phyloP scores from a whole-genome alignment of 2,329 filamentous ascomycete species.

The Sporothrix protearum region DNA sequence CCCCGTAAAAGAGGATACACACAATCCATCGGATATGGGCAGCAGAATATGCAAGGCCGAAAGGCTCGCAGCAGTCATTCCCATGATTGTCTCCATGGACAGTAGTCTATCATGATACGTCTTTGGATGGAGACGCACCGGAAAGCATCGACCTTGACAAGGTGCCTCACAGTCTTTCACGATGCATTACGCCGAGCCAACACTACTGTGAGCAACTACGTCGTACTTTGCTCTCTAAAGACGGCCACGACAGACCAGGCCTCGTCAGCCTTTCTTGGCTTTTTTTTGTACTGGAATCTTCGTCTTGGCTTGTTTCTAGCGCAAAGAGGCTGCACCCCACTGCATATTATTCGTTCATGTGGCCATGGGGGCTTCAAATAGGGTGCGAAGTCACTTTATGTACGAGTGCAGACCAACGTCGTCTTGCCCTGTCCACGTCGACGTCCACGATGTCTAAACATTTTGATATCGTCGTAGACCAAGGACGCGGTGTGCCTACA shows the following conservation, averaged over 20 bases:
- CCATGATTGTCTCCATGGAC: background rate
- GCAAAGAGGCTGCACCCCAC: background rate
- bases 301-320: background rate
- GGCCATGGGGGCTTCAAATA: background rate
- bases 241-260: background rate
- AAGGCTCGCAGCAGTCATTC: background rate
- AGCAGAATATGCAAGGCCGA: background rate
- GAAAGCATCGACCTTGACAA: background rate
- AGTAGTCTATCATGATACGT: background rate
- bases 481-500: background rate
- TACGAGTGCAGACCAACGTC: background rate
- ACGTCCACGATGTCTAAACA: background rate
- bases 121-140: background rate
- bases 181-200: background rate
- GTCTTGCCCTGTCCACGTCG: background rate
- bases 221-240: background rate
- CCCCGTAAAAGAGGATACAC: too few relatives aligned
- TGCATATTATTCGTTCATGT: background rate
- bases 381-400: background rate
- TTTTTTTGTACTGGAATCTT: background rate
- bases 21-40: too few relatives aligned
- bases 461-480: background rate
- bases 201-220: background rate
- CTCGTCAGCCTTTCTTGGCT: background rate
- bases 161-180: background rate